A percentile compares a stretch with the other conserved stretches of the same genome.
These are phyloP conservation scores for Mortierella alpina DNA, from an alignment of 192 early-diverging fungal species.

Conservation along the genomic window DNA sequence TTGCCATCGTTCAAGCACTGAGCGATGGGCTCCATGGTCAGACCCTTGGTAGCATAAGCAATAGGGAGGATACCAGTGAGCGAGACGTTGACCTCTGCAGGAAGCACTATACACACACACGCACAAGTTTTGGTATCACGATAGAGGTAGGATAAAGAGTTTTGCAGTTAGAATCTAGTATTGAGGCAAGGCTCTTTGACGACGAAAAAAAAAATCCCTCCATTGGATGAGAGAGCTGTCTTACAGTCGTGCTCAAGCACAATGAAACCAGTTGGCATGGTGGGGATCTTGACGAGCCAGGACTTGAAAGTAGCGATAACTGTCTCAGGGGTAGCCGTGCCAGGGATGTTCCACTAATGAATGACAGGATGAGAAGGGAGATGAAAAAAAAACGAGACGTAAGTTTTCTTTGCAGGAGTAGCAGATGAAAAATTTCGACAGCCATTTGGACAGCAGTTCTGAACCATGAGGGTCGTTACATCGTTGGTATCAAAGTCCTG, in stretches of 20 bases:
- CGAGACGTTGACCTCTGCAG: constrained; percentile 60
- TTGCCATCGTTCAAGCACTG: constrained; percentile 53
- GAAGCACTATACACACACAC: constrained; percentile 37
- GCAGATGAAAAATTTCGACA: no score
- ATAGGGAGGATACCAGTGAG: constrained; percentile 41
- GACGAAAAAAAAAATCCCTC: background rate
- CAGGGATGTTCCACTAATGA: constrained; percentile 47
- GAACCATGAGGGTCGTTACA: constrained; percentile 27
- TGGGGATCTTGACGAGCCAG: constrained; percentile 58
- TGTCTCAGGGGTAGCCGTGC: constrained; percentile 21
- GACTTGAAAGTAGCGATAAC: constrained; percentile 50
- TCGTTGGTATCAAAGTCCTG: constrained; percentile 64
- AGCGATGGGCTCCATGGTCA: constrained; percentile 51
- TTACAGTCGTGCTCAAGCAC: constrained; percentile 63
- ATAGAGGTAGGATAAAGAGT: constrained; percentile 6
- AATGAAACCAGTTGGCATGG: constrained; percentile 58
- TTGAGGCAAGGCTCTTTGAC: background rate
- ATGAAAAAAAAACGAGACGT: no score
- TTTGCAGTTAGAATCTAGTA: background rate
- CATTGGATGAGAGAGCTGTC: background rate
- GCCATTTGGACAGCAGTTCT: no score
- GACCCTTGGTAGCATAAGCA: constrained; percentile 31
- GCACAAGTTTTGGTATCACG: constrained; percentile 34
- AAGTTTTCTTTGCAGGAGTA: no score
- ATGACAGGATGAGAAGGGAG: background rate